Evolutionary conservation across 106 monocot genomes (phyloP).

Genomic region (Gastrodia elata): DNA sequence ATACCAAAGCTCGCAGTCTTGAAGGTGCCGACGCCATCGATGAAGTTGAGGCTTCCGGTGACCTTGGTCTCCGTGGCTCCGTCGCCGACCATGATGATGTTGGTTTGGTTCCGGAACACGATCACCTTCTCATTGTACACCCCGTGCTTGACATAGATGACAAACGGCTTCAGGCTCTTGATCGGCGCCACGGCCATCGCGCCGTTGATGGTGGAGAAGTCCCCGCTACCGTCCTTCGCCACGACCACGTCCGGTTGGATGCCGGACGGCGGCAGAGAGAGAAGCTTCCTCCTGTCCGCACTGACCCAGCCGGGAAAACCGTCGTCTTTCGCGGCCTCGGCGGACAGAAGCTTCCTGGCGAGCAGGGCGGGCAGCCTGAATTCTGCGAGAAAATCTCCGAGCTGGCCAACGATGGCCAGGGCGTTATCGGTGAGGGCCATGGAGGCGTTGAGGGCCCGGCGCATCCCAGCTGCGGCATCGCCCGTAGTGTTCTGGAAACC

Average conservation of each 20-base stretch:
- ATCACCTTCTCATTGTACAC: slow-evolving; percentile 31
- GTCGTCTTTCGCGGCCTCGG: not conserved
- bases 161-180: slow-evolving; percentile 16
- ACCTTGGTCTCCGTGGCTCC: slow-evolving; percentile 32
- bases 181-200: slow-evolving; percentile 16
- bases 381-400: slow-evolving; percentile 1
- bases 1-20: slow-evolving; percentile 41
- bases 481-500: slow-evolving; percentile 26
- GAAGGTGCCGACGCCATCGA: slow-evolving; percentile 25
- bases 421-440: slow-evolving; percentile 29
- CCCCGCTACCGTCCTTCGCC: slow-evolving; percentile 34
- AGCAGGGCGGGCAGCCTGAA: slow-evolving; percentile 6
- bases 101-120: slow-evolving; percentile 15
- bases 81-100: slow-evolving; percentile 39
- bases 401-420: slow-evolving; percentile 23
- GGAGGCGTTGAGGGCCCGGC: slow-evolving; percentile 24
- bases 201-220: slow-evolving; percentile 33
- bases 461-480: slow-evolving; percentile 21
- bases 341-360: slow-evolving; percentile 17
- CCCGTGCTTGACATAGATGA: slow-evolving; percentile 37
- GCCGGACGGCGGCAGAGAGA: slow-evolving; percentile 6
- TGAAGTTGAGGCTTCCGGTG: slow-evolving; percentile 32
- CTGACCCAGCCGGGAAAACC: slow-evolving; percentile 24
- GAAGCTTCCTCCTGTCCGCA: slow-evolving; percentile 14
- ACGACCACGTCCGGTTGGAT: slow-evolving; percentile 23